A percentile compares a stretch with the other conserved stretches of the same genome.
These are phyloP conservation scores for Beauveria pseudobassiana DNA, from an alignment of 2,329 filamentous ascomycete genomes.

Conservation along the genomic window DNA sequence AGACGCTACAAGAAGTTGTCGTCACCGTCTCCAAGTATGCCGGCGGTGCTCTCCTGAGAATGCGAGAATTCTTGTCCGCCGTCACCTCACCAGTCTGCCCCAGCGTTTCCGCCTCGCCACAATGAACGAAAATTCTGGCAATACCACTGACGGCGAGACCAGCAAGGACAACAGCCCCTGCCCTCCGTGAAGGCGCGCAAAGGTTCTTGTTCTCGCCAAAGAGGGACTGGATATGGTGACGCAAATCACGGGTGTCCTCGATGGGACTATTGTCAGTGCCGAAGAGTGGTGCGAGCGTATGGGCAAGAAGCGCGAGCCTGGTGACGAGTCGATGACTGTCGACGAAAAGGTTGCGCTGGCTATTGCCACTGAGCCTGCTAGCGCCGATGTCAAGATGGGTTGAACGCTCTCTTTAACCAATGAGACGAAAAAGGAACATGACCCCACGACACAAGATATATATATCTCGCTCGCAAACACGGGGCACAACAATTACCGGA, in stretches of 20 bases:
- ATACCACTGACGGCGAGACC: constrained; percentile 22
- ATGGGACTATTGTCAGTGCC: constrained; percentile 82
- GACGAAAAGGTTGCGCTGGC: constrained; percentile 19
- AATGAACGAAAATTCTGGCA: constrained; percentile 28
- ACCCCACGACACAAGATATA: neutral
- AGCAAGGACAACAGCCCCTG: constrained; percentile 28
- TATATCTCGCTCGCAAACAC: neutral
- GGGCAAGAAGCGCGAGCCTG: constrained; percentile 36
- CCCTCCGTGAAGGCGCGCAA: constrained; percentile 52
- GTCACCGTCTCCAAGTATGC: constrained; percentile 83
- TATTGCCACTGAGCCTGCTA: constrained; percentile 18
- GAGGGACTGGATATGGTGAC: constrained; percentile 93
- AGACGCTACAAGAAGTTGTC: constrained; percentile 73
- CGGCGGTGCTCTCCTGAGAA: constrained; percentile 85
- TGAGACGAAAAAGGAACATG: neutral
- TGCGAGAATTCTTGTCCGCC: constrained; percentile 71
- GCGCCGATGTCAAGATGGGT: constrained; percentile 22
- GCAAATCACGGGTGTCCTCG: constrained; percentile 80
- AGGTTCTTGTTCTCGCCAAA: constrained; percentile 76
- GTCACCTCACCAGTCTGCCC: constrained; percentile 77
- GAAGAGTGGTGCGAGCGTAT: constrained; percentile 85
- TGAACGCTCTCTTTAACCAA: neutral
- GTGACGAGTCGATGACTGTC: constrained; percentile 12
- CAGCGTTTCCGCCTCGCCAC: constrained; percentile 72
- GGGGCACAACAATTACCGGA: neutral